Conservation (phyloP, 208 protist species). For the Endotrypanum monterogeii region DNA sequence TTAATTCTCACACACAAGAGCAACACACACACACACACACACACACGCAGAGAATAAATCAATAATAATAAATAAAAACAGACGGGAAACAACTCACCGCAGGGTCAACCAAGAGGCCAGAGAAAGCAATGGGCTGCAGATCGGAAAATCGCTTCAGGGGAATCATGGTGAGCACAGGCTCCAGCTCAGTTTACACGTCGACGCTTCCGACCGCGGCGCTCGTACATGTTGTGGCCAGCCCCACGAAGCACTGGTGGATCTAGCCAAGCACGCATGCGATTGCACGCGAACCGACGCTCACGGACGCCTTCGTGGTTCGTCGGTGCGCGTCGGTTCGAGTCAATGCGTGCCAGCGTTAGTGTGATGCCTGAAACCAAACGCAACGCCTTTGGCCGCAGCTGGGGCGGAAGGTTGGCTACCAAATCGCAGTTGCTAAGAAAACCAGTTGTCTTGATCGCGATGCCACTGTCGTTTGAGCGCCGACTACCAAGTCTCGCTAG, state of each 20-base stretch:
- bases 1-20: neutral
- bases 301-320: constrained; percentile 76
- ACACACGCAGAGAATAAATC: constrained; percentile 7
- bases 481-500: constrained; percentile 73
- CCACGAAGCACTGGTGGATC: constrained; percentile 84
- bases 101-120: neutral
- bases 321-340: constrained; percentile 71
- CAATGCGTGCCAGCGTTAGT: constrained; percentile 79
- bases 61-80: neutral
- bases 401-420: constrained; percentile 76
- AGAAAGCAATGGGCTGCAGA: neutral
- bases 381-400: constrained; percentile 84
- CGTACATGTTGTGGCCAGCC: constrained; percentile 87
- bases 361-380: constrained; percentile 66
- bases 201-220: constrained; percentile 75
- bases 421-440: constrained; percentile 90
- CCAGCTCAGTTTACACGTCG: constrained; percentile 23
- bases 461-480: constrained; percentile 59
- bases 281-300: constrained; percentile 52
- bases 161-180: neutral
- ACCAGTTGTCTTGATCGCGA: constrained; percentile 78
- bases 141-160: neutral
- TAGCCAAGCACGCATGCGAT: constrained; percentile 78
- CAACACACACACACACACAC: neutral
- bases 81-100: neutral